A percentile compares a stretch with the other conserved stretches of the same genome.
Evolutionary conservation across 768 basidiomycete genomes (phyloP).

Genomic region (Baorangia bicolor): DNA sequence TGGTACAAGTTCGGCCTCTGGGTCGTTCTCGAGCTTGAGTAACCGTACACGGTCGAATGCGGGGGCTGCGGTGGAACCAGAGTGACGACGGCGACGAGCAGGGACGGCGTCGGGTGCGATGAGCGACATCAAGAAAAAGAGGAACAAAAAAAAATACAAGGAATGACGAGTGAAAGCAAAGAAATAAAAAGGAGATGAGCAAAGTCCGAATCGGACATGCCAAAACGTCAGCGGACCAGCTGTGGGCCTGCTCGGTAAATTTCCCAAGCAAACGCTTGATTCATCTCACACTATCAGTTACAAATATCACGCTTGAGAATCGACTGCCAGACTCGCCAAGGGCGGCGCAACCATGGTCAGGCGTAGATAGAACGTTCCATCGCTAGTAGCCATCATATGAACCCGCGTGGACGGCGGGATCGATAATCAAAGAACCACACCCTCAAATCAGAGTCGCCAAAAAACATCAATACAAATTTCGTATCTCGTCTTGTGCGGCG

Average conservation of each 20-base stretch:
- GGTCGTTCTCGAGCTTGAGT: slow-evolving; percentile 18
- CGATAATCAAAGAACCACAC: not conserved
- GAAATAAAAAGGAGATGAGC: not conserved
- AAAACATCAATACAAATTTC: not conserved
- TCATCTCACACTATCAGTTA: slow-evolving; percentile 21
- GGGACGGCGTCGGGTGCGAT: slow-evolving; percentile 10
- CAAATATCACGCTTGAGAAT: slow-evolving; percentile 10
- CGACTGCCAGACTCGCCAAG: no score
- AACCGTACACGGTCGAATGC: slow-evolving; percentile 21
- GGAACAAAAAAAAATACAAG: not conserved
- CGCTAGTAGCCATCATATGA: not conserved
- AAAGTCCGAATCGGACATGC: not conserved
- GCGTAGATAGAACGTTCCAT: not conserved
- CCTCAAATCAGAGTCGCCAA: not conserved
- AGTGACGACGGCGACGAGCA: slow-evolving; percentile 60
- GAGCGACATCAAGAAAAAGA: slow-evolving; percentile 13
- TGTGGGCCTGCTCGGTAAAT: not conserved
- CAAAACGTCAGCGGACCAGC: not conserved
- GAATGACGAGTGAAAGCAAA: not conserved
- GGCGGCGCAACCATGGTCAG: not conserved
- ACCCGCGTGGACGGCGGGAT: not conserved
- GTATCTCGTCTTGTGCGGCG: not conserved
- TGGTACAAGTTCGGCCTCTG: slow-evolving; percentile 37
- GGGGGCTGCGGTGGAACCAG: slow-evolving; percentile 47
- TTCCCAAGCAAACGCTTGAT: slow-evolving; percentile 5